These are phyloP conservation scores for Komagataella kurtzmanii DNA, from an alignment of 805 yeast genomes.

Conservation along the genomic window DNA sequence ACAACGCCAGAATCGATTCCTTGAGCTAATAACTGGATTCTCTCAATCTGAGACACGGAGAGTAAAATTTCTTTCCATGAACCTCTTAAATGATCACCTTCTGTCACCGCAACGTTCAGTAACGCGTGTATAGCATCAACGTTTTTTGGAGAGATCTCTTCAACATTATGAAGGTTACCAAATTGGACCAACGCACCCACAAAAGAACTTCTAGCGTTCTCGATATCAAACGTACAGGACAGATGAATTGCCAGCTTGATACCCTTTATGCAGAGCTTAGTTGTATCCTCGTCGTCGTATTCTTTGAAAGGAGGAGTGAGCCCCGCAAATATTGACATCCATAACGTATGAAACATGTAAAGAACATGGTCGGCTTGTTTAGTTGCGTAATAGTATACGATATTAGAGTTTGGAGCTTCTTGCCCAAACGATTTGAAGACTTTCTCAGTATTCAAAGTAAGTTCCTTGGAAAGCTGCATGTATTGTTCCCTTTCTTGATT, in stretches of 20 bases:
- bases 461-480: constrained; percentile 83
- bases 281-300: constrained; percentile 61
- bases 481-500: constrained; percentile 73
- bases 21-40: constrained; percentile 75
- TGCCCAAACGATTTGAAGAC: constrained; percentile 56
- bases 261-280: constrained; percentile 70
- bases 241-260: constrained; percentile 71
- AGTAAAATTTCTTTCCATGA: constrained; percentile 82
- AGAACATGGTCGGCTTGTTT: constrained; percentile 74
- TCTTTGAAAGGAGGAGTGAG: constrained; percentile 89
- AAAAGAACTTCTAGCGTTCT: constrained; percentile 78
- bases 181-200: constrained; percentile 84
- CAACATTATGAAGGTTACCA: constrained; percentile 64
- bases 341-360: constrained; percentile 83
- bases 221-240: constrained; percentile 71
- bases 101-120: constrained; percentile 63
- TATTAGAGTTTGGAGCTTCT: constrained; percentile 26
- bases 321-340: constrained; percentile 97
- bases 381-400: constrained; percentile 65
- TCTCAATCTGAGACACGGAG: constrained; percentile 81
- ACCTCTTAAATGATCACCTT: constrained; percentile 58
- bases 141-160: constrained; percentile 68
- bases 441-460: constrained; percentile 80
- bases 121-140: constrained; percentile 67
- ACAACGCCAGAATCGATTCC: constrained; percentile 76